Percentiles rank a stretch among this genome's conserved stretches.
Evolutionary conservation across 176 grass and related monocot genomes (phyloP).

Genomic region (Oryza punctata): DNA sequence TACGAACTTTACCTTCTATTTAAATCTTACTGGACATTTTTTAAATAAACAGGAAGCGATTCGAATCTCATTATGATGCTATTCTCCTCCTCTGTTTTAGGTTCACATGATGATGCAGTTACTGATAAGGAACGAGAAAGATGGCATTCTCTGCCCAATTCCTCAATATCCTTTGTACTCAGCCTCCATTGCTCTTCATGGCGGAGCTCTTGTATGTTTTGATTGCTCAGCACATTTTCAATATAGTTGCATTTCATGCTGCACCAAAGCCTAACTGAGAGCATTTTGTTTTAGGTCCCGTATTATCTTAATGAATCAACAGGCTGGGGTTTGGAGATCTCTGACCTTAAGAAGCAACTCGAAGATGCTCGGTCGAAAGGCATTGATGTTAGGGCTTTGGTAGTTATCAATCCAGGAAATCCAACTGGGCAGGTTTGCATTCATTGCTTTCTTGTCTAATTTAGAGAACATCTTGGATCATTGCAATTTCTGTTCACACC

Average conservation of each 20-base stretch:
- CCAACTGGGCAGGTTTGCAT: constrained; percentile 89
- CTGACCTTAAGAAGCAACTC: constrained; percentile 88
- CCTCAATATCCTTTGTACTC: constrained; percentile 99
- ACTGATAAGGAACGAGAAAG: constrained; percentile 88
- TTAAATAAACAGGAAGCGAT: constrained; percentile 26
- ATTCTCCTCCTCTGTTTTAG: constrained; percentile 38
- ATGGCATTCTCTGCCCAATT: constrained; percentile 95
- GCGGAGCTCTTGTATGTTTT: constrained; percentile 89
- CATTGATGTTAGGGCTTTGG: constrained; percentile 79
- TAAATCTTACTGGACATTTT: constrained; percentile 18
- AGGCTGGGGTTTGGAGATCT: constrained; percentile 92
- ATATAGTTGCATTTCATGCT: not conserved
- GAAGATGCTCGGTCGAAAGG: constrained; percentile 83
- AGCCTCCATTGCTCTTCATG: constrained; percentile 94
- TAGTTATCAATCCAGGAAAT: constrained; percentile 98
- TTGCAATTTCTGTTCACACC: not conserved
- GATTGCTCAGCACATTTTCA: not conserved
- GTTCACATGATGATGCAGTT: constrained; percentile 99
- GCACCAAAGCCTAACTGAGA: not conserved
- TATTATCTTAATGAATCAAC: constrained; percentile 95
- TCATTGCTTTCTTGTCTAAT: not conserved
- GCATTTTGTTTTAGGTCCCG: constrained; percentile 68
- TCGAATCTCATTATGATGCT: constrained; percentile 18
- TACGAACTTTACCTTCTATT: constrained; percentile 38
- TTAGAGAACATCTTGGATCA: not conserved